These are phyloP conservation scores for Xylariomycetidae sp. DNA, from an alignment of 2,329 filamentous ascomycete genomes.

Conservation along the genomic window DNA sequence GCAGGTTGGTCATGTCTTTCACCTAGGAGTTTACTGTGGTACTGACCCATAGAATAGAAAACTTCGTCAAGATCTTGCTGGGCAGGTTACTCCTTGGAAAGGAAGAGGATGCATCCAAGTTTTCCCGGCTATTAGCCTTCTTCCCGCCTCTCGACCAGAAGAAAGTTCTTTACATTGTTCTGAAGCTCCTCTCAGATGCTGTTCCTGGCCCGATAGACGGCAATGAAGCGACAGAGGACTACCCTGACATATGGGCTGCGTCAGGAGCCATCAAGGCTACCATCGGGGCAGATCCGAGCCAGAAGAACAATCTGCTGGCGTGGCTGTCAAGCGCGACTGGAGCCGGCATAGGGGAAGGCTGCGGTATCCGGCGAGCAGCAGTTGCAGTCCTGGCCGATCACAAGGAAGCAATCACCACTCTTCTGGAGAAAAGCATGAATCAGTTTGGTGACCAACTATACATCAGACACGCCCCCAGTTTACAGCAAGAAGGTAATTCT, in stretches of 20 bases:
- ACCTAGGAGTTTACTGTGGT: background rate
- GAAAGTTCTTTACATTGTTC: slow-evolving; percentile 31
- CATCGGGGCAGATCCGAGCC: slow-evolving; percentile 37
- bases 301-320: slow-evolving; percentile 49
- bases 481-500: slow-evolving; percentile 78
- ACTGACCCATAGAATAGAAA: slow-evolving; percentile 28
- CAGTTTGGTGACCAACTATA: slow-evolving; percentile 83
- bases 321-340: slow-evolving; percentile 63
- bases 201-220: slow-evolving; percentile 33
- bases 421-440: slow-evolving; percentile 62
- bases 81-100: slow-evolving; percentile 18
- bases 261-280: slow-evolving; percentile 50
- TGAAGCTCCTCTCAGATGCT: slow-evolving; percentile 40
- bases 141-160: slow-evolving; percentile 39
- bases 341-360: slow-evolving; percentile 56
- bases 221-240: slow-evolving; percentile 25
- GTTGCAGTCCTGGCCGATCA: slow-evolving; percentile 51
- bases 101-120: slow-evolving; percentile 13
- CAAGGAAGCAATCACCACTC: slow-evolving; percentile 42
- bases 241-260: slow-evolving; percentile 46
- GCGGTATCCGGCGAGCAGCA: slow-evolving; percentile 62
- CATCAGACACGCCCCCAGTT: slow-evolving; percentile 74
- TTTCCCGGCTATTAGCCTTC: slow-evolving; percentile 28
- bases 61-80: slow-evolving; percentile 29
- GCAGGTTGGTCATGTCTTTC: slow-evolving; percentile 43